Conservation (phyloP, 257 asterid species). For the Scutellaria barbata region DNA sequence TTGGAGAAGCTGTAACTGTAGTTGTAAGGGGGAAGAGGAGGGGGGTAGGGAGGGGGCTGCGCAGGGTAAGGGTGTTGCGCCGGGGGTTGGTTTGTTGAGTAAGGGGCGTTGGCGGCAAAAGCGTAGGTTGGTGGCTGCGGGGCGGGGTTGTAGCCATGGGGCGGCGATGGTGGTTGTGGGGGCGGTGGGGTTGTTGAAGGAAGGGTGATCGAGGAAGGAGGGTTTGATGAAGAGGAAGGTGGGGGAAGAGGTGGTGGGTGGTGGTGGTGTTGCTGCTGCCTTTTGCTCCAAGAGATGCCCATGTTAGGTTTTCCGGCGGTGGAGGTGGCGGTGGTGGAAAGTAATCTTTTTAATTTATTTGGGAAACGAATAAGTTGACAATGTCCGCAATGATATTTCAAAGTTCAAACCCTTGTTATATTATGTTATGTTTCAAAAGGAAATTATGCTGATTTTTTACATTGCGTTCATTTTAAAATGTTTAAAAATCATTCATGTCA, state of each 20-base stretch:
- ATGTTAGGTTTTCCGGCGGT: slow-evolving; percentile 35
- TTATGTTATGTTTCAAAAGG: too few relatives aligned
- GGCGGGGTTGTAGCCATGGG: slow-evolving; percentile 37
- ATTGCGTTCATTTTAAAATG: too few relatives aligned
- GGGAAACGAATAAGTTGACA: neutral
- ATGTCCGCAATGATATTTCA: too few relatives aligned
- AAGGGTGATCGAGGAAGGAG: slow-evolving; percentile 28
- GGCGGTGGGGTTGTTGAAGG: slow-evolving; percentile 38
- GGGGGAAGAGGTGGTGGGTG: slow-evolving; percentile 44
- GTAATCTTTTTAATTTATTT: neutral
- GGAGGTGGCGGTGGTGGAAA: slow-evolving; percentile 32
- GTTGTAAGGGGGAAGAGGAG: slow-evolving; percentile 42
- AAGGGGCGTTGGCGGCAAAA: slow-evolving; percentile 59
- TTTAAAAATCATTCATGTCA: too few relatives aligned
- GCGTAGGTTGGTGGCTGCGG: slow-evolving; percentile 45
- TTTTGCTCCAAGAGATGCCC: slow-evolving; percentile 71
- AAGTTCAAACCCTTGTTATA: too few relatives aligned
- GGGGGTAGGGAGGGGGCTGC: slow-evolving; percentile 43
- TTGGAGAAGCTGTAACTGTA: slow-evolving; percentile 45
- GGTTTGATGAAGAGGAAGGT: slow-evolving; percentile 33
- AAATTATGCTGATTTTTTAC: too few relatives aligned
- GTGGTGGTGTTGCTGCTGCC: slow-evolving; percentile 46
- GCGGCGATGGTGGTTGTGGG: slow-evolving; percentile 30
- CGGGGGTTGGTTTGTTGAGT: slow-evolving; percentile 41
- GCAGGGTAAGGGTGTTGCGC: slow-evolving; percentile 41